These are phyloP conservation scores for Coelastrella sp. DNA, from an alignment of 139 green algal species.

Conservation along the genomic window DNA sequence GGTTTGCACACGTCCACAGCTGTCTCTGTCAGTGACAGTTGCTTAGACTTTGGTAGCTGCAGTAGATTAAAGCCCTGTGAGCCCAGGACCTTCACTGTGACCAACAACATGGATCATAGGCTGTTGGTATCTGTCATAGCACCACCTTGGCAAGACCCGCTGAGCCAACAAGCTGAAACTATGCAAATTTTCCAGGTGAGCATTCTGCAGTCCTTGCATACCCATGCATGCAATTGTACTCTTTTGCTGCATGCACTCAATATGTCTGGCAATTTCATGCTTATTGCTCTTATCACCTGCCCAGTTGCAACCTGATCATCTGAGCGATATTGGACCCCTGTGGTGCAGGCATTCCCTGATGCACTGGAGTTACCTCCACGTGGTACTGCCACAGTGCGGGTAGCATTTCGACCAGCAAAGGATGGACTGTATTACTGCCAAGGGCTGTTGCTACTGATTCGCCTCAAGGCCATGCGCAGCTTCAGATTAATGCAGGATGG, in stretches of 20 bases:
- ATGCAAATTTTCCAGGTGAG: conserved; percentile 39
- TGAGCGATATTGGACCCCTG: neutral
- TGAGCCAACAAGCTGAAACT: neutral
- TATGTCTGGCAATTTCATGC: no score
- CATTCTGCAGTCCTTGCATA: no score
- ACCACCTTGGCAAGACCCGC: conserved; percentile 61
- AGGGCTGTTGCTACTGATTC: conserved; percentile 52
- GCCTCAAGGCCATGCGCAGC: conserved; percentile 73
- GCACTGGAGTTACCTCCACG: conserved; percentile 66
- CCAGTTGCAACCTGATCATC: no score
- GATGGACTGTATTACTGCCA: conserved; percentile 66
- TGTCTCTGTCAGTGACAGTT: conserved; percentile 55
- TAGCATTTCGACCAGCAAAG: conserved; percentile 71
- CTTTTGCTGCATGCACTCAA: no score
- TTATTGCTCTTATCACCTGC: no score
- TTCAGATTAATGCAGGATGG: conserved; percentile 74
- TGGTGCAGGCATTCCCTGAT: conserved; percentile 73
- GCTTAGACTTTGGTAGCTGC: conserved; percentile 73
- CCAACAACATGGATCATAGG: conserved; percentile 59
- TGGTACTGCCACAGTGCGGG: conserved; percentile 57
- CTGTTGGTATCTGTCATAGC: conserved; percentile 40
- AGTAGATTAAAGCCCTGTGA: conserved; percentile 63
- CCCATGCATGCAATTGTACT: no score
- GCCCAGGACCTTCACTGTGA: conserved; percentile 65
- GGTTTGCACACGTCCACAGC: conserved; percentile 55